Evolutionary conservation across 2,329 filamentous ascomycete species (phyloP), one percentile per base, ranked within the genome.

Genomic region (Aspergillus oerlinghausenensis): DNA sequence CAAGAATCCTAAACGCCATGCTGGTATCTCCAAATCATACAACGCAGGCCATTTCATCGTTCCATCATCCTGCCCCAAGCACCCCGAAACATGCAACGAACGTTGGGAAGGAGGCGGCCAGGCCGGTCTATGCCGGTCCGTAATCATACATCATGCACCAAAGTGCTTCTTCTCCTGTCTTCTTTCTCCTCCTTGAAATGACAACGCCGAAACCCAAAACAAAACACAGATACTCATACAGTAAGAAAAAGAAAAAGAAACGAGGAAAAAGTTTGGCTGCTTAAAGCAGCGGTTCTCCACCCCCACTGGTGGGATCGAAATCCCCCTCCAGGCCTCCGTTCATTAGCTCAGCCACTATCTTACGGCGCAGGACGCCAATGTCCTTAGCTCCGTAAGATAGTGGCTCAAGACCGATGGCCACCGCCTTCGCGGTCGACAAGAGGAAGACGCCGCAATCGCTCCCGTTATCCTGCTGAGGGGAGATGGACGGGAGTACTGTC

Each of bases 371-470:
- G 19, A 72, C 57, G 9, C 64, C 61, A 40, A 78, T 79, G 55
- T 79, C 71, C 4, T 53, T 55, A 4, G 77, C 68, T 11, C 70
- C 68, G 59, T 78, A 79, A 2, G 69, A 70, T 53, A 74, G 70
- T 3, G 76, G 76, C 51, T 78, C 75, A 28, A 79, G 64, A 17
- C 73, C 74, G 28, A 79, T 63, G 51, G 75, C 72, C 51, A 80
- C 70, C 55, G 78, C 73, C 60, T 80, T 79, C 50, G 79, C 79
- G 4, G 75, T 79, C 9, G 77, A 78, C 21, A 79, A 67, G 21
- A 78, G 70, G 59, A 80, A 81, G 2, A 80, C 78, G n/a, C 79
- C 79, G 56, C 79, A 81, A 57, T 81, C 79, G 53, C 72, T 75
- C 28, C 73, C 72, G 57, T 81, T 81, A 55, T 75, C 63, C 58